Evolutionary conservation across 345 rosid genomes (phyloP).

Genomic region (Luvunga scandens): DNA sequence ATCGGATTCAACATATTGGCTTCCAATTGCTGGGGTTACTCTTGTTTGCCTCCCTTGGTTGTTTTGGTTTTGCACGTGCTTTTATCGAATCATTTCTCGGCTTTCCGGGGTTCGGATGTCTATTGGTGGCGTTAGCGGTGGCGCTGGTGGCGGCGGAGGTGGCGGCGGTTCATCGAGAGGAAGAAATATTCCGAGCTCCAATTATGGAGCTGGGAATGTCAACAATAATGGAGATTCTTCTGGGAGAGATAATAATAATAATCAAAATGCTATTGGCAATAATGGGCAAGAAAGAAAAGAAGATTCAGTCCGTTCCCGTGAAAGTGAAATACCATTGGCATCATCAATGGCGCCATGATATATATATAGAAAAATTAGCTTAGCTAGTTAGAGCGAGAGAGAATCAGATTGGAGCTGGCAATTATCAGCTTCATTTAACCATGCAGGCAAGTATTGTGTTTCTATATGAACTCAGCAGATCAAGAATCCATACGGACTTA

Average conservation of each 20-base stretch:
- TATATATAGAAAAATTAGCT: background rate
- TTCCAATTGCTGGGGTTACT: slow-evolving; percentile 53
- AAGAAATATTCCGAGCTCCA: background rate
- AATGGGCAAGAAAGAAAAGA: background rate
- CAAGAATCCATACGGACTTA: too few relatives aligned
- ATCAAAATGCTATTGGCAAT: background rate
- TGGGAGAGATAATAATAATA: background rate
- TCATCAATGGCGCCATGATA: slow-evolving; percentile 30
- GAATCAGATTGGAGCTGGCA: background rate
- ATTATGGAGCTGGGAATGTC: background rate
- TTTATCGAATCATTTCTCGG: slow-evolving; percentile 62
- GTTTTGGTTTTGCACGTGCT: slow-evolving; percentile 62
- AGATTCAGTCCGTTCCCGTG: slow-evolving; percentile 25
- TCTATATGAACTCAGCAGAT: too few relatives aligned
- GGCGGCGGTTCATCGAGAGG: background rate
- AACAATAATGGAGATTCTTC: background rate
- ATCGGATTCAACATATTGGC: slow-evolving; percentile 41
- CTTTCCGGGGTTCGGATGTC: slow-evolving; percentile 54
- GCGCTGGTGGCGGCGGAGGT: background rate
- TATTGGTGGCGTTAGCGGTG: slow-evolving; percentile 4
- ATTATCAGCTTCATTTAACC: background rate
- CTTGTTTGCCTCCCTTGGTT: slow-evolving; percentile 81
- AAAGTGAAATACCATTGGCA: slow-evolving; percentile 44
- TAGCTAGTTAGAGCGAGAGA: background rate
- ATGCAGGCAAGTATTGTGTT: background rate